Evolutionary conservation across 495 filamentous ascomycete species (phyloP).

Genomic region (Parathielavia hyrcaniae): DNA sequence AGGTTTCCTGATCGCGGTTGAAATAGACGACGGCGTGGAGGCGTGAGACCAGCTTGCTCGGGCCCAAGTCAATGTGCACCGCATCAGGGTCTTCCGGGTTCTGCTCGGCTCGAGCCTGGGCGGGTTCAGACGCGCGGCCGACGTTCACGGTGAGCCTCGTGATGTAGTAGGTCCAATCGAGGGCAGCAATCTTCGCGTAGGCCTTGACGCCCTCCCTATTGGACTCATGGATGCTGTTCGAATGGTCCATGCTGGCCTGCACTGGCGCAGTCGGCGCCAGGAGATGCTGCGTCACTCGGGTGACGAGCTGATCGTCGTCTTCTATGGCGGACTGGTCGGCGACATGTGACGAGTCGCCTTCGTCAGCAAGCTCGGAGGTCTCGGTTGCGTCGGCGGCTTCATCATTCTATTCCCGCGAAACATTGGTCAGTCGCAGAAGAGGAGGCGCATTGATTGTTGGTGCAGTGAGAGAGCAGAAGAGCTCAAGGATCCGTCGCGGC

Average conservation of each 20-base stretch:
- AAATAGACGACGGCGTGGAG: slow-evolving; percentile 82
- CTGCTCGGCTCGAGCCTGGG: slow-evolving; percentile 30
- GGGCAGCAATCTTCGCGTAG: slow-evolving; percentile 87
- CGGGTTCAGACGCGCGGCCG: slow-evolving; percentile 65
- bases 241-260: slow-evolving; percentile 65
- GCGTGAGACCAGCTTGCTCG: slow-evolving; percentile 85
- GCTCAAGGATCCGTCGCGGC: not conserved
- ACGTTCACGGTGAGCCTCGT: slow-evolving; percentile 74
- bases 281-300: slow-evolving; percentile 66
- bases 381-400: slow-evolving; percentile 23
- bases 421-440: slow-evolving; percentile 9
- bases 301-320: slow-evolving; percentile 56
- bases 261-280: slow-evolving; percentile 49
- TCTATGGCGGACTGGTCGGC: slow-evolving; percentile 46
- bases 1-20: slow-evolving; percentile 58
- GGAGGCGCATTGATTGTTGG: slow-evolving; percentile 12
- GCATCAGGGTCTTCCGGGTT: slow-evolving; percentile 33
- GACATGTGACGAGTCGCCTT: slow-evolving; percentile 39
- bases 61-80: slow-evolving; percentile 89
- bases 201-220: slow-evolving; percentile 73
- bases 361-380: slow-evolving; percentile 29
- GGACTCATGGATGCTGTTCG: slow-evolving; percentile 63
- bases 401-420: slow-evolving; percentile 11
- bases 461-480: slow-evolving; percentile 3
- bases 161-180: slow-evolving; percentile 93